Evolutionary conservation across 345 rosid genomes (phyloP).

Genomic region (Durio zibethinus): DNA sequence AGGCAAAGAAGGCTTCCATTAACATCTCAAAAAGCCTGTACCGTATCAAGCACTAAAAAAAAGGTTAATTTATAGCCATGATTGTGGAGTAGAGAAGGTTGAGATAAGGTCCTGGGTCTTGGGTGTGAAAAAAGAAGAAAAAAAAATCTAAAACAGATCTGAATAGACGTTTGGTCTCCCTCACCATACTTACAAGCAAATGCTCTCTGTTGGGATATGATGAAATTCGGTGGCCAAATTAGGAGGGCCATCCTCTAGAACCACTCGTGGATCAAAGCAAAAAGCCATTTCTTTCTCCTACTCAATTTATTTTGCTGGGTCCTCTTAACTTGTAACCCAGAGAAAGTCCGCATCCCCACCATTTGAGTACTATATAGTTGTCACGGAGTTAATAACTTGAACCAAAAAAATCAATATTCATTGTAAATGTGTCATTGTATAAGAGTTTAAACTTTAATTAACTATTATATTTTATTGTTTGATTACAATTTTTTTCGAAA

Average conservation of each 20-base stretch:
- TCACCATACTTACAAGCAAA: not conserved
- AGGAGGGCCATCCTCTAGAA: not conserved
- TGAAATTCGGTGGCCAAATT: not conserved
- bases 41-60: not conserved
- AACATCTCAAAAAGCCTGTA: not conserved
- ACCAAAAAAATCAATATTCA: too few relatives aligned
- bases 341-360: not conserved
- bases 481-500: not conserved
- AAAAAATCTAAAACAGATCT: not conserved
- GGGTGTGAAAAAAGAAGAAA: not conserved
- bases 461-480: not conserved
- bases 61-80: slow-evolving; percentile 16
- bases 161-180: slow-evolving; percentile 21
- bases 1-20: not conserved
- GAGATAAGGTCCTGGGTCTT: not conserved
- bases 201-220: not conserved
- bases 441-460: not conserved
- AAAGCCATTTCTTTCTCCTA: not conserved
- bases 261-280: not conserved
- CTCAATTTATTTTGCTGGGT: not conserved
- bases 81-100: slow-evolving; percentile 24
- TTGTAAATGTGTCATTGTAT: too few relatives aligned
- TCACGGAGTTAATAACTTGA: not conserved
- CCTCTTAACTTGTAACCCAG: not conserved
- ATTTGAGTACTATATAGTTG: not conserved